Evolutionary conservation across 2,329 filamentous ascomycete species (phyloP).

Genomic region (Thelonectria discophora): DNA sequence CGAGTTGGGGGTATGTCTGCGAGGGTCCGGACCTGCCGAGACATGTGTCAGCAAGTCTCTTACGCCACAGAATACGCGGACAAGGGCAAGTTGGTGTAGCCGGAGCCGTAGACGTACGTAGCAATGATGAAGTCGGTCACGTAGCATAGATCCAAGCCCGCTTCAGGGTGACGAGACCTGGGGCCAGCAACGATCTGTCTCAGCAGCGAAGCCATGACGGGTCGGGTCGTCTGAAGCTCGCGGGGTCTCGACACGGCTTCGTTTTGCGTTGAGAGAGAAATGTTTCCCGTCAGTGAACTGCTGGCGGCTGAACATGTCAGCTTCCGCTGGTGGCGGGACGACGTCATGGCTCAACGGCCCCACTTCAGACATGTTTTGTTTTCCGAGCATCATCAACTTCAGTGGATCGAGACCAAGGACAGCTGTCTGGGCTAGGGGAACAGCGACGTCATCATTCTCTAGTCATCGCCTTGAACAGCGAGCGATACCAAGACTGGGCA

Average conservation of each 20-base stretch:
- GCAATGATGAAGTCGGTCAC: conserved; percentile 82
- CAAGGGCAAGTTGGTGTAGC: neutral
- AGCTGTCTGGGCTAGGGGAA: neutral
- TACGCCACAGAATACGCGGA: neutral
- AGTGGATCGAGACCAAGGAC: neutral
- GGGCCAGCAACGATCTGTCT: conserved; percentile 93
- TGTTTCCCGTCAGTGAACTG: neutral
- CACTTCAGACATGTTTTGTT: conserved; percentile 13
- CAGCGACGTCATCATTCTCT: neutral
- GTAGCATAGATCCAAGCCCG: conserved; percentile 93
- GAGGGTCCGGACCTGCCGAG: conserved; percentile 82
- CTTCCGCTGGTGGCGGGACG: conserved; percentile 19
- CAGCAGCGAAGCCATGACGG: conserved; percentile 75
- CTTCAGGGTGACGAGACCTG: conserved; percentile 82
- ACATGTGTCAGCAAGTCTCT: conserved; percentile 25
- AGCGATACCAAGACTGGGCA: neutral
- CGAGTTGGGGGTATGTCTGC: conserved; percentile 86
- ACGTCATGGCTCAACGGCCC: conserved; percentile 36
- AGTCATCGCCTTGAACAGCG: neutral
- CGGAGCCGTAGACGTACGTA: too few species aligned
- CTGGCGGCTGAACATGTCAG: conserved; percentile 7
- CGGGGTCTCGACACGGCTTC: neutral
- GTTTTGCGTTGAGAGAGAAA: neutral
- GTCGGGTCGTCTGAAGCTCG: neutral
- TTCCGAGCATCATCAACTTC: conserved; percentile 3